phyloP scores from a whole-genome alignment of 352 stramenopile genomes.

The Aphanomyces stellatus region DNA sequence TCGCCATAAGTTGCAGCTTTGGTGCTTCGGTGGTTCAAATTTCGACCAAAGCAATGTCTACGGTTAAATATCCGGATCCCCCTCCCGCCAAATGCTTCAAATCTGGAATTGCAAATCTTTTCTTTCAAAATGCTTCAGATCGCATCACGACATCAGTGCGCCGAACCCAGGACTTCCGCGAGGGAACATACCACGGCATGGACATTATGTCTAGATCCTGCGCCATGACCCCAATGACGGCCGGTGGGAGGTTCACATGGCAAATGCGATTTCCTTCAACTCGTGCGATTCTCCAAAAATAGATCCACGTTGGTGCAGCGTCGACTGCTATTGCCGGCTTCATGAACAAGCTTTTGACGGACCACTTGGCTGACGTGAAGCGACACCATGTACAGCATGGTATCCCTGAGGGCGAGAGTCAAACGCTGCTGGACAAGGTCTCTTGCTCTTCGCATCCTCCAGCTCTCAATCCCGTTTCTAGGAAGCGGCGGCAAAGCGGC shows the following conservation, averaged over 20 bases:
- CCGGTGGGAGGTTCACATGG: no score
- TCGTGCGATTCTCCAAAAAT: no score
- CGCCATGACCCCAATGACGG: no score
- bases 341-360: neutral
- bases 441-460: neutral
- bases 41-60: neutral
- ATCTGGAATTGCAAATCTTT: no score
- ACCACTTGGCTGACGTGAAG: conserved; percentile 1
- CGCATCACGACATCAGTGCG: no score
- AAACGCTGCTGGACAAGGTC: neutral
- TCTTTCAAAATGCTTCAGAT: no score
- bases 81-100: neutral
- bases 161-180: no score
- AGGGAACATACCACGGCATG: no score
- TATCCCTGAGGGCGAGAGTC: neutral
- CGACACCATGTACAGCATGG: neutral
- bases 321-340: neutral
- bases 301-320: neutral
- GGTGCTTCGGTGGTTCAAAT: neutral
- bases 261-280: neutral
- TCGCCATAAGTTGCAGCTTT: neutral
- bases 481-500: conserved; percentile 32
- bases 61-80: neutral
- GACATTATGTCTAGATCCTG: no score
- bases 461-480: neutral